These are phyloP conservation scores for Trichoderma simmonsii DNA, from an alignment of 2,329 filamentous ascomycete species.

Conservation along the genomic window DNA sequence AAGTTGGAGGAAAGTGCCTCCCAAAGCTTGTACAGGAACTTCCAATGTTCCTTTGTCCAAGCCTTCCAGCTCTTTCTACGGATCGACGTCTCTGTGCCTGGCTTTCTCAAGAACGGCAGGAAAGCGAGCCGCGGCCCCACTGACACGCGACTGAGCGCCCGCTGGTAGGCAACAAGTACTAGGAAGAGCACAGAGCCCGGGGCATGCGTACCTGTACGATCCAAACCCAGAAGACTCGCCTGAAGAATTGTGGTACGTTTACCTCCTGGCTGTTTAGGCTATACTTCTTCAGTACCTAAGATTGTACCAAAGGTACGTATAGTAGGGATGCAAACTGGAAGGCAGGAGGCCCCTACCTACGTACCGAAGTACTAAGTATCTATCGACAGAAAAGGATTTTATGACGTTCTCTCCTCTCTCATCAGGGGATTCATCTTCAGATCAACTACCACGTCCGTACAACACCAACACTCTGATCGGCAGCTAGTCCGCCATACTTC, in stretches of 20 bases:
- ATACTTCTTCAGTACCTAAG: background rate
- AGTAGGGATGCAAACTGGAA: background rate
- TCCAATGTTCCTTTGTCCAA: background rate
- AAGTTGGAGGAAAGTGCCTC: background rate
- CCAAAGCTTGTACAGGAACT: background rate
- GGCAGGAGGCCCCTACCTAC: background rate
- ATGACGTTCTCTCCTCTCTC: background rate
- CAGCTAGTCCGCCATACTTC: background rate
- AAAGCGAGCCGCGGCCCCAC: slow-evolving; percentile 1
- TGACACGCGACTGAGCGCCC: slow-evolving; percentile 13
- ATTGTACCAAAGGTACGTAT: background rate
- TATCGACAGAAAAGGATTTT: background rate
- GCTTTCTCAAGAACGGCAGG: background rate
- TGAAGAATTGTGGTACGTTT: background rate
- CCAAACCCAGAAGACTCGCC: background rate
- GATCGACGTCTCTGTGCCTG: background rate
- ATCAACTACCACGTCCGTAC: background rate
- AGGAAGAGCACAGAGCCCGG: background rate
- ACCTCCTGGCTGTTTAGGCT: background rate
- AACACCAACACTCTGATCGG: background rate
- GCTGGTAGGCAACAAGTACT: background rate
- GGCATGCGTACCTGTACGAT: background rate
- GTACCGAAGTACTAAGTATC: background rate
- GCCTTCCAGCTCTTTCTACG: background rate
- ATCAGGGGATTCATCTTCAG: background rate